A percentile compares a stretch with the other conserved stretches of the same genome.
phyloP scores from a whole-genome alignment of 352 stramenopile species.

The Aphanomyces euteiches region DNA sequence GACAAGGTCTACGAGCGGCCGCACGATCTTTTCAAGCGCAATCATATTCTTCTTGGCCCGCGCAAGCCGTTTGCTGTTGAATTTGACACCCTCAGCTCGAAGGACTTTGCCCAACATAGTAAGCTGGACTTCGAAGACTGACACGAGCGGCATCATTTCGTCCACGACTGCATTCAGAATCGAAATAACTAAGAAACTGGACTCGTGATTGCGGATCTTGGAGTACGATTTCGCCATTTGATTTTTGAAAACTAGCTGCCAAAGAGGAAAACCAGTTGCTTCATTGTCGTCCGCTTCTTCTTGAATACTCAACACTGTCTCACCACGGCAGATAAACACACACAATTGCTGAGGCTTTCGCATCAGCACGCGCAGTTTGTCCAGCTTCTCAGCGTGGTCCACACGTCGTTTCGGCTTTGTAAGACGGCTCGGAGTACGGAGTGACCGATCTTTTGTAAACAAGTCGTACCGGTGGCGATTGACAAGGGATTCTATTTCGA shows the following conservation, averaged over 20 bases:
- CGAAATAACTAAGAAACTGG: slow-evolving; percentile 67
- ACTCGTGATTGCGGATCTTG: slow-evolving; percentile 72
- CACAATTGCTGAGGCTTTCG: slow-evolving; percentile 70
- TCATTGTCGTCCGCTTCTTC: slow-evolving; percentile 30
- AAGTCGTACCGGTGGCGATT: slow-evolving; percentile 16
- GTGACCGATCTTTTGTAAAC: slow-evolving; percentile 2
- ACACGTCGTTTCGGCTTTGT: neutral
- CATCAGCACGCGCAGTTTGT: slow-evolving; percentile 61
- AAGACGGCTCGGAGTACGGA: neutral
- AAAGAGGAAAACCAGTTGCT: slow-evolving; percentile 32
- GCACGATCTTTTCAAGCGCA: slow-evolving; percentile 66
- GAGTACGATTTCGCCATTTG: slow-evolving; percentile 72
- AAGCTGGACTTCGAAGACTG: slow-evolving; percentile 70
- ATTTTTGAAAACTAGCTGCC: slow-evolving; percentile 14
- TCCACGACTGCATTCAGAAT: slow-evolving; percentile 82
- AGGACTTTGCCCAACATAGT: slow-evolving; percentile 65
- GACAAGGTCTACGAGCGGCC: slow-evolving; percentile 67
- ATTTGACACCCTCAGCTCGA: slow-evolving; percentile 48
- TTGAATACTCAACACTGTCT: slow-evolving; percentile 62
- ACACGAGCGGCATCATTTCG: slow-evolving; percentile 68
- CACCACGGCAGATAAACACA: slow-evolving; percentile 57
- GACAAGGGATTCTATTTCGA: slow-evolving; percentile 2
- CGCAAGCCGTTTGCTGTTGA: slow-evolving; percentile 57
- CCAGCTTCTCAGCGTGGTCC: slow-evolving; percentile 53
- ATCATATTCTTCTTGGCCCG: slow-evolving; percentile 68